Evolutionary conservation across 371 early-diverging fungal genomes (phyloP).

Genomic region (Catenaria anguillulae): DNA sequence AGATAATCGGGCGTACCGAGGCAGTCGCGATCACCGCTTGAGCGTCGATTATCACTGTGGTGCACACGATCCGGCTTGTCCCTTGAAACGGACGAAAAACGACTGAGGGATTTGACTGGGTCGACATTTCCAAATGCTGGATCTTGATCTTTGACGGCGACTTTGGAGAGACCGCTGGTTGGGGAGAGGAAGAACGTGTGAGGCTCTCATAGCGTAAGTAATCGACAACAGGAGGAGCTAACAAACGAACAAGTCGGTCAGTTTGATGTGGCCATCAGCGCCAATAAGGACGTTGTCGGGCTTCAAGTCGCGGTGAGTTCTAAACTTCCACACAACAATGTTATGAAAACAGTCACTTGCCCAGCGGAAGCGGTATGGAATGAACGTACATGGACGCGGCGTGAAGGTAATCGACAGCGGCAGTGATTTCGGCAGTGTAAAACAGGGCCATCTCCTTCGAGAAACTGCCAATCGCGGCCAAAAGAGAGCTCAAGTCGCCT

Average conservation of each 20-base stretch:
- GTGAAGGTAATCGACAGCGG: constrained; percentile 41
- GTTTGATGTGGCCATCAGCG: constrained; percentile 67
- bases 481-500: constrained; percentile 34
- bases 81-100: background rate
- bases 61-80: background rate
- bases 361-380: constrained; percentile 5
- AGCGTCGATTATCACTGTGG: background rate
- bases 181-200: constrained; percentile 25
- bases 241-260: constrained; percentile 88
- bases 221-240: constrained; percentile 14
- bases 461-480: constrained; percentile 25
- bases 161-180: background rate
- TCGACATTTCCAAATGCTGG: too few relatives aligned
- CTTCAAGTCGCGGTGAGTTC: constrained; percentile 61
- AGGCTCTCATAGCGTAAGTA: too few relatives aligned
- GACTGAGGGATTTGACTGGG: background rate
- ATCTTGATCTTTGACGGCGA: background rate
- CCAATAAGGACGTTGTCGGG: constrained; percentile 71
- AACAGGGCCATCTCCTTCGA: constrained; percentile 27
- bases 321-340: background rate
- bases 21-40: constrained; percentile 15
- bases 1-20: constrained; percentile 94
- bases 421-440: constrained; percentile 34
- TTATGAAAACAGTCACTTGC: too few relatives aligned
- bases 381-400: constrained; percentile 26